Conservation (phyloP, 768 basidiomycete species). For the Pleurotus cornucopiae region DNA sequence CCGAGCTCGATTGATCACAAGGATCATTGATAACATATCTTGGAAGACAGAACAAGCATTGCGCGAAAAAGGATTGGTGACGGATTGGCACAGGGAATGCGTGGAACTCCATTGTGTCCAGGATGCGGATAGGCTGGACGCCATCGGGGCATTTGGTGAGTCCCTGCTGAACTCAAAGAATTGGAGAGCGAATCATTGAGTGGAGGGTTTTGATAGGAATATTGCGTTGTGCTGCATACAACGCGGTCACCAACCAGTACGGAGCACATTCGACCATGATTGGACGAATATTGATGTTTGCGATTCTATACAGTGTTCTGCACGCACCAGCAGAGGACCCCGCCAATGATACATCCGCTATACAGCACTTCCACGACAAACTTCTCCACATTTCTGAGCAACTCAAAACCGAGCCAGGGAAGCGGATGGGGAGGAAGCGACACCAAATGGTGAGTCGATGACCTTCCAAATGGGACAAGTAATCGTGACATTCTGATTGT, state of each 20-base stretch:
- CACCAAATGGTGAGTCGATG: slow-evolving; percentile 56
- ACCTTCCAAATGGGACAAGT: neutral
- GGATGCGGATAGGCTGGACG: slow-evolving; percentile 76
- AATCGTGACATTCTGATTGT: slow-evolving; percentile 1
- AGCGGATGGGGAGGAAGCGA: slow-evolving; percentile 60
- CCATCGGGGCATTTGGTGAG: slow-evolving; percentile 78
- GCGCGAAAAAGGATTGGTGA: slow-evolving; percentile 48
- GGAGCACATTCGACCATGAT: slow-evolving; percentile 4
- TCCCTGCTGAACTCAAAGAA: neutral
- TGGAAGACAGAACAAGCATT: slow-evolving; percentile 82
- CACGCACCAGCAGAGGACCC: slow-evolving; percentile 47
- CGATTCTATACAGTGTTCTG: slow-evolving; percentile 28
- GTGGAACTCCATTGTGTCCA: slow-evolving; percentile 79
- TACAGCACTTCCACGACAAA: slow-evolving; percentile 86
- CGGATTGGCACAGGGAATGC: slow-evolving; percentile 66
- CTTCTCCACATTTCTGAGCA: slow-evolving; percentile 67
- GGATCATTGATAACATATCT: slow-evolving; percentile 74
- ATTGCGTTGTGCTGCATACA: slow-evolving; percentile 68
- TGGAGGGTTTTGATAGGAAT: slow-evolving; percentile 33
- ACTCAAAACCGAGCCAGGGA: slow-evolving; percentile 77
- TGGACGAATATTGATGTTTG: neutral
- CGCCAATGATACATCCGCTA: slow-evolving; percentile 44
- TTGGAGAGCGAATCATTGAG: neutral
- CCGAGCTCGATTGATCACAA: slow-evolving; percentile 49
- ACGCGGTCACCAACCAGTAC: slow-evolving; percentile 47